Conservation (phyloP, 2,329 filamentous ascomycete genomes). For the Ascochyta pisi region DNA sequence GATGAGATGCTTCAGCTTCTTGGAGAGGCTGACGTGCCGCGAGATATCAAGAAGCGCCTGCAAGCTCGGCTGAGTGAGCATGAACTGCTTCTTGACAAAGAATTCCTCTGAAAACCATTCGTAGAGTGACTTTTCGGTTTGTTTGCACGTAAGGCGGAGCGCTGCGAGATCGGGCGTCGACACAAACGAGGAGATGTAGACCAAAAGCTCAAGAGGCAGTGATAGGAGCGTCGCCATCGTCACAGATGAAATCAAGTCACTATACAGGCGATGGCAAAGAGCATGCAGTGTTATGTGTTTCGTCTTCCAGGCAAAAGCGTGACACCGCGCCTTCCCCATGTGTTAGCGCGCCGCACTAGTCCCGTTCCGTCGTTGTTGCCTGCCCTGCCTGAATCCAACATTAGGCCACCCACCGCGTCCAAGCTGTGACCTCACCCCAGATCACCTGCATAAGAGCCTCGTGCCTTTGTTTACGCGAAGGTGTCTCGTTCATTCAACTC, state of each 20-base stretch:
- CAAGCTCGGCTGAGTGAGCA: slow-evolving; percentile 65
- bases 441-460: slow-evolving; percentile 12
- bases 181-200: slow-evolving; percentile 60
- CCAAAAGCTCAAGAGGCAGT: slow-evolving; percentile 66
- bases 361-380: slow-evolving; percentile 13
- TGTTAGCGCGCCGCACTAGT: slow-evolving; percentile 12
- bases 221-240: slow-evolving; percentile 35
- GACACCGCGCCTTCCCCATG: slow-evolving; percentile 7
- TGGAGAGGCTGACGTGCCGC: slow-evolving; percentile 46
- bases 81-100: slow-evolving; percentile 71
- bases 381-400: slow-evolving; percentile 4
- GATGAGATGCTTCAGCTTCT: slow-evolving; percentile 57
- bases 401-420: slow-evolving; percentile 5
- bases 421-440: slow-evolving; percentile 7
- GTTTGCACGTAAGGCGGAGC: slow-evolving; percentile 63
- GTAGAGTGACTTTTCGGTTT: slow-evolving; percentile 62
- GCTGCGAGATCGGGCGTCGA: slow-evolving; percentile 62
- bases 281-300: neutral
- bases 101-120: slow-evolving; percentile 66
- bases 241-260: neutral
- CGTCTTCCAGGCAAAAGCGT: slow-evolving; percentile 11
- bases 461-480: slow-evolving; percentile 12
- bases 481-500: slow-evolving; percentile 6
- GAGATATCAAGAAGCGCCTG: slow-evolving; percentile 57
- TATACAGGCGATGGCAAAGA: neutral